Evolutionary conservation across 192 early-diverging fungal species (phyloP).

Genomic region (Linnemannia hyalina): DNA sequence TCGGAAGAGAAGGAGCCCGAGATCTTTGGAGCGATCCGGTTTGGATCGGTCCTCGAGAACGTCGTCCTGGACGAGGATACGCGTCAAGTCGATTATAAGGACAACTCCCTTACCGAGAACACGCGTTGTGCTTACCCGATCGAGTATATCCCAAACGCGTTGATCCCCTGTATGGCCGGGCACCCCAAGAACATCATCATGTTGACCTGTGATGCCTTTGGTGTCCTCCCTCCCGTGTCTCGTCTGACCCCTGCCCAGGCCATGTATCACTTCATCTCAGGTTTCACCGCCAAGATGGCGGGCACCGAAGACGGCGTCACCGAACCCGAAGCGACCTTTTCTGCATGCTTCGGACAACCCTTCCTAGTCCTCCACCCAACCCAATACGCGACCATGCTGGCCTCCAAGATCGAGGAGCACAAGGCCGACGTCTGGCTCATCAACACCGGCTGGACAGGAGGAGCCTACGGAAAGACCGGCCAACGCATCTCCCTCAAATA

Average conservation of each 20-base stretch:
- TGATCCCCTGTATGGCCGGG: conserved; percentile 86
- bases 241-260: conserved; percentile 89
- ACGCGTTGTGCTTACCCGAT: conserved; percentile 98
- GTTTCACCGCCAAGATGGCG: conserved; percentile 98
- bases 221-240: conserved; percentile 93
- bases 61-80: conserved; percentile 87
- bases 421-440: conserved; percentile 92
- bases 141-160: conserved; percentile 93
- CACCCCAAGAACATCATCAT: conserved; percentile 97
- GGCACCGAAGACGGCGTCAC: conserved; percentile 96
- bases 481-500: conserved; percentile 96
- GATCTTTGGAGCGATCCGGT: conserved; percentile 97
- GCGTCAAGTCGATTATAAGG: conserved; percentile 86
- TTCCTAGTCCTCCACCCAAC: conserved; percentile 97
- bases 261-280: conserved; percentile 98
- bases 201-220: conserved; percentile 97
- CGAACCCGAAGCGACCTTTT: conserved; percentile 94
- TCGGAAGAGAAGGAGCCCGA: conserved; percentile 98
- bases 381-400: conserved; percentile 97
- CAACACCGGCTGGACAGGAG: conserved; percentile 99
- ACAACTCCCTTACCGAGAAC: conserved; percentile 91
- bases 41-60: conserved; percentile 96
- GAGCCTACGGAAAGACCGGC: conserved; percentile 85
- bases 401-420: conserved; percentile 91
- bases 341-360: conserved; percentile 94